Evolutionary conservation across 148 eudicot genomes (phyloP).

Genomic region (Nepenthes gracilis): DNA sequence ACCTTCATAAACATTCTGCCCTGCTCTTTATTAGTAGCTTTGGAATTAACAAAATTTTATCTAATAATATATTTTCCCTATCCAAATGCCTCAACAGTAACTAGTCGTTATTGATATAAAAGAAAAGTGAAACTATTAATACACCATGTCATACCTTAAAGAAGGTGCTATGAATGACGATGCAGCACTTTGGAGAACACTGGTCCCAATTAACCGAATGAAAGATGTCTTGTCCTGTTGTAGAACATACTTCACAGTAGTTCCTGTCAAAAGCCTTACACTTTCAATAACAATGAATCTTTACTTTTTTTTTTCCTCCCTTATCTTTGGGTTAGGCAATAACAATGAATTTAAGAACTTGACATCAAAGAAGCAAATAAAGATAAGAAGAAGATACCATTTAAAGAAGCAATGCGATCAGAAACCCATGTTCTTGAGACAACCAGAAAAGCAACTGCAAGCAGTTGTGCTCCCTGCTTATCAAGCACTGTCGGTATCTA

Average conservation of each 20-base stretch:
- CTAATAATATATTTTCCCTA: too few species aligned
- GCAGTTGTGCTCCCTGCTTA: slow-evolving; percentile 89
- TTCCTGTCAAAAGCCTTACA: slow-evolving; percentile 39
- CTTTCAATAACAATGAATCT: not conserved
- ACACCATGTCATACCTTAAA: slow-evolving; percentile 39
- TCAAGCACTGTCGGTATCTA: slow-evolving; percentile 93
- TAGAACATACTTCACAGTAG: slow-evolving; percentile 88
- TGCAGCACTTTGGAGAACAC: slow-evolving; percentile 91
- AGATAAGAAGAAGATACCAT: slow-evolving; percentile 36
- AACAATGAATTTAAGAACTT: not conserved
- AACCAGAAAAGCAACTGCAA: slow-evolving; percentile 90
- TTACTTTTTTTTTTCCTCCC: not conserved
- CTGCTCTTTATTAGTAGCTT: too few species aligned
- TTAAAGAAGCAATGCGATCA: slow-evolving; percentile 94
- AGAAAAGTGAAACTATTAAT: not conserved
- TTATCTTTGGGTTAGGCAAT: not conserved
- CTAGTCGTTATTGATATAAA: not conserved
- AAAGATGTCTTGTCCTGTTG: slow-evolving; percentile 91
- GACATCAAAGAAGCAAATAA: not conserved
- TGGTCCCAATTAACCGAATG: slow-evolving; percentile 71
- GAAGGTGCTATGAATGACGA: slow-evolving; percentile 97
- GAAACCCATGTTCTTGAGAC: slow-evolving; percentile 88
- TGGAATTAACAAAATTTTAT: too few species aligned
- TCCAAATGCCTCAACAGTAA: not conserved
- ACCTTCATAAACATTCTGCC: too few species aligned